Evolutionary conservation across 2,329 filamentous ascomycete species (phyloP), one percentile per base, ranked within the genome.

Genomic region (Hypoxylon sp.): DNA sequence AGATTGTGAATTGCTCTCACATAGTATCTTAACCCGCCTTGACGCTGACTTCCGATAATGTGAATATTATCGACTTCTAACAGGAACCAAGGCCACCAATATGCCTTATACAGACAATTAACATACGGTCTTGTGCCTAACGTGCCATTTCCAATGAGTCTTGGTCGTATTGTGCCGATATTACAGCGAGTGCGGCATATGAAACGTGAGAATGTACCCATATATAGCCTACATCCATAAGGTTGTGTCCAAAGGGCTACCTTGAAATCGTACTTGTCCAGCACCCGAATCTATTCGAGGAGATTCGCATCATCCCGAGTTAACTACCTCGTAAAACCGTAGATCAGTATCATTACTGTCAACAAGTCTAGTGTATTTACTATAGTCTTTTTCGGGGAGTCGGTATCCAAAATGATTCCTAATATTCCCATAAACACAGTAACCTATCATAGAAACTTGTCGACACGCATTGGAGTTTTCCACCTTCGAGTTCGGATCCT

Each of bases 381-480:
- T 17, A 2, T 41, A 17, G 5, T 41, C n/a, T 17, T n/a, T 17
- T 41, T 2, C n/a, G n/a, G 13, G n/a, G n/a, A 43, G 17, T 43
- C 17, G 17, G 2, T n/a, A n/a, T 38, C 13, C 14, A 38, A 38
- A 3, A 19, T 10, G 3, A n/a, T 9, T 23, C 17, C 36, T 66
- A 57, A 55, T 64, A 67, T 46, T 83, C 78, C 91, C 92, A 94
- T 1, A 92, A 73, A 77, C 90, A 93, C 32, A 94, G 74, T 49
- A 90, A 77, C 75, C 85, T 88, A 78, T 94, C 91, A 71, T 94
- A 94, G 72, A 94, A 94, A 76, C 91, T 94, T 0, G 90, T 93
- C 21, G 90, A 92, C 1, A 93, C 82, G 72, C 89, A 86, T 19
- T 82, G 72, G 36, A 84, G 61, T 5, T 80, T 63, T 74, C 76